Conservation (phyloP, 2,329 filamentous ascomycete genomes). For the Ceratocystis cacaofunesta region DNA sequence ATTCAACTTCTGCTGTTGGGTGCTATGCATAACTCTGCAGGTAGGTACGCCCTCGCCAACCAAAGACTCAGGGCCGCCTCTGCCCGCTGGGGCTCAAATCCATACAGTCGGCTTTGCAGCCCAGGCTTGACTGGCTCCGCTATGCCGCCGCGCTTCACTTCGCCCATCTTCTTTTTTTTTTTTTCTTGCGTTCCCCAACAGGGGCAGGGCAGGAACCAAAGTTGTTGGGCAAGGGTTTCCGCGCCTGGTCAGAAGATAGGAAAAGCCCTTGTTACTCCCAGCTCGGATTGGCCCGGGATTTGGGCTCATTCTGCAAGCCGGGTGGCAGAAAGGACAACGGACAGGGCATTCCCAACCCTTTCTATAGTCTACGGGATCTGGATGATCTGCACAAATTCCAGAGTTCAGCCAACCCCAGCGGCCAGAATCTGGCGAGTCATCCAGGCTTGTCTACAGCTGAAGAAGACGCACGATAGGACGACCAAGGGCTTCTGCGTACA, state of each 20-base stretch:
- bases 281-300: not conserved
- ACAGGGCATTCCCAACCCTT: not conserved
- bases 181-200: not conserved
- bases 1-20: not conserved
- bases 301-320: not conserved
- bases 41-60: not conserved
- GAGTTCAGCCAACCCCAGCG: not conserved
- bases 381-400: not conserved
- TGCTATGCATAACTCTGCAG: not conserved
- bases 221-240: not conserved
- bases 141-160: not conserved
- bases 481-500: not conserved
- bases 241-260: not conserved
- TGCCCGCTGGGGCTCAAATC: not conserved
- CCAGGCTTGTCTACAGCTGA: too few species aligned
- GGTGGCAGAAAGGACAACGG: not conserved
- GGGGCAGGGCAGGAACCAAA: not conserved
- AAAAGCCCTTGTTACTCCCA: not conserved
- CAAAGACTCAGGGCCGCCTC: not conserved
- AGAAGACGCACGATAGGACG: not conserved
- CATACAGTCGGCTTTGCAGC: not conserved
- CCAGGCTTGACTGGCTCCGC: not conserved
- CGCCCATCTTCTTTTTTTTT: not conserved
- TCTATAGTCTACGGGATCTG: not conserved
- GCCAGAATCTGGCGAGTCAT: not conserved